These are phyloP conservation scores for Cnidoscolus chayamansa DNA, from an alignment of 441 rosid genomes.

Conservation along the genomic window DNA sequence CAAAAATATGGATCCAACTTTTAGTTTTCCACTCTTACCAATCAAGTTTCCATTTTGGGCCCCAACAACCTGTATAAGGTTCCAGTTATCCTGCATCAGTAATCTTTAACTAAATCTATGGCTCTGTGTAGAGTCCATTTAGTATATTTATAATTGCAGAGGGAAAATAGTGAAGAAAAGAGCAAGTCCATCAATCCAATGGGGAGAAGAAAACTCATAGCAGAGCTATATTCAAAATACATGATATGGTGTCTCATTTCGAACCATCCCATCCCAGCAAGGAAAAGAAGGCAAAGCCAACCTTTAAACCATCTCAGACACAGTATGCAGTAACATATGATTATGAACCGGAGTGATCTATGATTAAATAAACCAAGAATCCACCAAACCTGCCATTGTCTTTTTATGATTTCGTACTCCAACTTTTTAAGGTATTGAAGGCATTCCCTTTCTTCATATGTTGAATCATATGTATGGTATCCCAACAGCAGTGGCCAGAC, in stretches of 20 bases:
- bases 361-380: conserved; percentile 13
- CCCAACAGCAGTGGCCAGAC: conserved; percentile 92
- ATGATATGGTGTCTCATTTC: conserved; percentile 1
- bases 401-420: conserved; percentile 75
- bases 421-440: conserved; percentile 49
- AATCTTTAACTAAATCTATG: neutral
- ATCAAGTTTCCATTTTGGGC: neutral
- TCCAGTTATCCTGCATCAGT: neutral
- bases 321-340: neutral
- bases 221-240: neutral
- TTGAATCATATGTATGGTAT: conserved; percentile 73
- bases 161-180: neutral
- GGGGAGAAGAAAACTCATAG: conserved; percentile 7
- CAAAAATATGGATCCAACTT: neutral
- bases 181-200: too few species aligned
- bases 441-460: conserved; percentile 83
- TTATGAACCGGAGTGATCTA: neutral
- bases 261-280: neutral
- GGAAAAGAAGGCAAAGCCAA: neutral
- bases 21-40: neutral
- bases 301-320: neutral
- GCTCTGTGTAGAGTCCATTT: neutral
- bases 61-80: neutral
- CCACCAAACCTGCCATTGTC: conserved; percentile 84
- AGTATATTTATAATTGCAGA: neutral